Percentiles rank a stretch among this genome's conserved stretches.
Conservation (phyloP, 306 rosid genomes). For the Delonix regia region DNA sequence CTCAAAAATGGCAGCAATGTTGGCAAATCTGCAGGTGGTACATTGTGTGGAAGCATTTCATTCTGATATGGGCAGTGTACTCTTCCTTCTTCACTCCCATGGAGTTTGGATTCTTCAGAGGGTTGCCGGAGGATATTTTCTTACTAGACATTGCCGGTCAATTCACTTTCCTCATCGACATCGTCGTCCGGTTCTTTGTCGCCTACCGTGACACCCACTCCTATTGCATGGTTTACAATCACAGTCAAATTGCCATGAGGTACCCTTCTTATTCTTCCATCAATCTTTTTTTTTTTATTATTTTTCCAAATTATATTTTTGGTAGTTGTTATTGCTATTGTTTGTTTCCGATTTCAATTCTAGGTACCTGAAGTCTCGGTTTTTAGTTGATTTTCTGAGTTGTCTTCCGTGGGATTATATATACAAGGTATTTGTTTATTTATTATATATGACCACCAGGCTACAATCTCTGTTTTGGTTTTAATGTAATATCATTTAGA, state of each 20-base stretch:
- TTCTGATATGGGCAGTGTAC: conserved; percentile 67
- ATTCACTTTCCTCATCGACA: conserved; percentile 62
- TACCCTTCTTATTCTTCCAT: not conserved
- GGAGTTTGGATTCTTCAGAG: conserved; percentile 77
- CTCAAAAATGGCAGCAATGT: not conserved
- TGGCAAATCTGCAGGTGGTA: conserved; percentile 57
- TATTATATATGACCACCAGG: not conserved
- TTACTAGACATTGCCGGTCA: conserved; percentile 70
- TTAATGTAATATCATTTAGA: not conserved
- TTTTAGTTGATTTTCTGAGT: conserved; percentile 52
- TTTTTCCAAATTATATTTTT: not conserved
- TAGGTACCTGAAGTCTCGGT: conserved; percentile 64
- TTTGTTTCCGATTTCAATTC: not conserved
- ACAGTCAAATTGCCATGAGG: conserved; percentile 52
- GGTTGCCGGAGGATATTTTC: conserved; percentile 61
- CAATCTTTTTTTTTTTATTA: not conserved
- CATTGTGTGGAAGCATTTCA: conserved; percentile 60
- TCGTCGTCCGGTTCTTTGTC: conserved; percentile 51
- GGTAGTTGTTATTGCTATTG: not conserved
- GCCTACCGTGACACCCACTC: conserved; percentile 56
- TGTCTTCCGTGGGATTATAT: conserved; percentile 77
- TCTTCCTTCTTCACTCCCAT: conserved; percentile 77
- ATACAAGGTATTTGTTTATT: conserved; percentile 44
- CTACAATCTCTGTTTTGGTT: not conserved
- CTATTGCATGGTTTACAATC: conserved; percentile 46